A percentile compares a stretch with the other conserved stretches of the same genome.
These are phyloP conservation scores for Apiotrichum mycotoxinovorans DNA, from an alignment of 1,284 basidiomycete genomes.

Conservation along the genomic window DNA sequence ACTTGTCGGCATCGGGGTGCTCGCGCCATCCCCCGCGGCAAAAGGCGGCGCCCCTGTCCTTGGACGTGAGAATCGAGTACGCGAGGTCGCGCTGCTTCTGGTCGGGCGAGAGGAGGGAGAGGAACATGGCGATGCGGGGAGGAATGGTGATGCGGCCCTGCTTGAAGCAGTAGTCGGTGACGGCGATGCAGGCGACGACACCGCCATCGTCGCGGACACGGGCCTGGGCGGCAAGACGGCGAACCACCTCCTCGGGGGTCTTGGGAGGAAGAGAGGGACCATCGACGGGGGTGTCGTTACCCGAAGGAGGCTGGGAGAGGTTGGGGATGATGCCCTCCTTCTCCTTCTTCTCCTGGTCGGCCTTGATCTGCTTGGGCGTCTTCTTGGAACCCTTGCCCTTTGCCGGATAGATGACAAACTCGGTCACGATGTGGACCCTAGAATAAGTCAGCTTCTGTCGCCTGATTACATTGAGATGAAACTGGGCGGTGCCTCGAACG, in stretches of 20 bases:
- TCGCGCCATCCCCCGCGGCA: constrained; percentile 44
- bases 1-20: constrained; percentile 28
- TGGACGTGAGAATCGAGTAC: constrained; percentile 23
- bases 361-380: not conserved
- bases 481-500: no score
- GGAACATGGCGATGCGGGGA: constrained; percentile 51
- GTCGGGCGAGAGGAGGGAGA: constrained; percentile 23
- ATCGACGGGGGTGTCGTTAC: constrained; percentile 13
- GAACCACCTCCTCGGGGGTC: constrained; percentile 10
- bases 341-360: constrained; percentile 12
- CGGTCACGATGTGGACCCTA: constrained; percentile 62
- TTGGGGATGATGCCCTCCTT: constrained; percentile 15
- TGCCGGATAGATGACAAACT: constrained; percentile 63
- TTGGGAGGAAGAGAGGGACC: not conserved
- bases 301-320: constrained; percentile 12
- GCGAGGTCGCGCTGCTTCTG: constrained; percentile 24
- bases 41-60: constrained; percentile 41
- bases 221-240: constrained; percentile 4
- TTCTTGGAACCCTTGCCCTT: constrained; percentile 26
- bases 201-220: constrained; percentile 44
- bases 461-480: no score
- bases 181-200: constrained; percentile 63
- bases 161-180: constrained; percentile 72
- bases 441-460: constrained; percentile 10
- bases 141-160: constrained; percentile 70